Percentiles rank a stretch among this genome's conserved stretches.
phyloP scores from a whole-genome alignment of 768 basidiomycete species.

The Naganishia antarctica region DNA sequence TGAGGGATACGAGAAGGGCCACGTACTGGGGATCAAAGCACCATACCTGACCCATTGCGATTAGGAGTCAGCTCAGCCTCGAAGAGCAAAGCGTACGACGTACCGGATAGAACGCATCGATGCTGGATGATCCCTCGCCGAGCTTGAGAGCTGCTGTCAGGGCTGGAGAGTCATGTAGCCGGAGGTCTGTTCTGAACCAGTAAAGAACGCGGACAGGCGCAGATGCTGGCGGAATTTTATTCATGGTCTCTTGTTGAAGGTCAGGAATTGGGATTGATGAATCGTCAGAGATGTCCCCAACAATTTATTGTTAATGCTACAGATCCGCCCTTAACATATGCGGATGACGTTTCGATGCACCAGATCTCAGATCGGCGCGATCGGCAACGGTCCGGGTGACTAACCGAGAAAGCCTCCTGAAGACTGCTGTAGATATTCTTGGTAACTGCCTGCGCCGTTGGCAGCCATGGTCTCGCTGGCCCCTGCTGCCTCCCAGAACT shows the following conservation, averaged over 20 bases:
- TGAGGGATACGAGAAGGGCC: constrained; percentile 14
- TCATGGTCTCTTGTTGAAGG: background rate
- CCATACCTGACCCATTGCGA: constrained; percentile 28
- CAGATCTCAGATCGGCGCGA: no score
- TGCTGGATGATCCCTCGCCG: background rate
- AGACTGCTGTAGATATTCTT: no score
- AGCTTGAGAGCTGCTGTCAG: constrained; percentile 34
- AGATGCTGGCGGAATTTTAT: background rate
- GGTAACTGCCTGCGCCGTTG: no score
- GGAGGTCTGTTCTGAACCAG: constrained; percentile 51
- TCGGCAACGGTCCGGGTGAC: no score
- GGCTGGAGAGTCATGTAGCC: constrained; percentile 47
- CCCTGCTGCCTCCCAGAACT: no score
- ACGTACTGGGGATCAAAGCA: constrained; percentile 43
- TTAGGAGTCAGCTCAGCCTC: background rate
- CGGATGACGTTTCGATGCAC: no score
- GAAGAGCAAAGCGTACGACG: background rate
- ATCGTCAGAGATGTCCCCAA: no score
- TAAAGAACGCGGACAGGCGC: constrained; percentile 39
- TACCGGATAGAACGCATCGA: constrained; percentile 39
- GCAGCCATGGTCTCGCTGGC: no score
- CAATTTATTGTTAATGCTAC: no score
- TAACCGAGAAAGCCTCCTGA: no score
- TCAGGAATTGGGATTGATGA: background rate
- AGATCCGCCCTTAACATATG: no score